Evolutionary conservation across 2,329 filamentous ascomycete genomes (phyloP), one percentile per base, ranked within the genome.

Genomic region (Westerdykella aurantiaca): DNA sequence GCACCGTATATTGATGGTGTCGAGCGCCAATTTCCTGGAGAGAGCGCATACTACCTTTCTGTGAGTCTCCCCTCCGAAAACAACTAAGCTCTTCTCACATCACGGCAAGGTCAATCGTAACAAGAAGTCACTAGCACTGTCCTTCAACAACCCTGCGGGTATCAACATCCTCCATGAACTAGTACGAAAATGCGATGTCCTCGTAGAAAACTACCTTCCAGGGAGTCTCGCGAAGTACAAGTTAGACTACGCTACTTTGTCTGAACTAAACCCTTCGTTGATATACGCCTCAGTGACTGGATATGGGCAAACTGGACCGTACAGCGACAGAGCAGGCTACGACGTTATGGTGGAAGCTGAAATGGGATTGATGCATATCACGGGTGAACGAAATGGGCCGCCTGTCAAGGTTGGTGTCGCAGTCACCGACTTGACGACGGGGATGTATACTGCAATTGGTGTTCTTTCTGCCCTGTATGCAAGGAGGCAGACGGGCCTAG

Each of bases 341-440:
- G 93, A 98, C 68, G 93, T 98, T 55, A 97, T 98, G 91, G 90
- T 98, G 5, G 93, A 97, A 72, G 93, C 90, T 34, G 93, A 97
- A 67, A 93, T 97, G 72, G 93, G 93, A 1, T 72, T 98, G 43
- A 97, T 97, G 93, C 93, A 98, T 69, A 97, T 98, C 56, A 98
- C 93, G 0, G 93, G 93, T 14, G 81, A 81, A 51, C 78, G 89
- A 41, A 86, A 94, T 55, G 88, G 90, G 0, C 85, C 89, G 1
- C 93, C 93, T 0, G 91, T 96, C 31, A 97, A 97, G 70, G 93
- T 97, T 1, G 93, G 93, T n/a, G 93, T 97, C 4, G 93, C 93
- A 1, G 91, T 97, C 3, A 97, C 91, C 0, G 93, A 98, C 68
- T 71, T 98, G 46, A 97, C 91, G 0, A 96, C 93, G 0, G 93